Evolutionary conservation across 1,139 yeast species (phyloP), one percentile per base, ranked within the genome.

Genomic region (Yamadazyma pseudoaaseri): DNA sequence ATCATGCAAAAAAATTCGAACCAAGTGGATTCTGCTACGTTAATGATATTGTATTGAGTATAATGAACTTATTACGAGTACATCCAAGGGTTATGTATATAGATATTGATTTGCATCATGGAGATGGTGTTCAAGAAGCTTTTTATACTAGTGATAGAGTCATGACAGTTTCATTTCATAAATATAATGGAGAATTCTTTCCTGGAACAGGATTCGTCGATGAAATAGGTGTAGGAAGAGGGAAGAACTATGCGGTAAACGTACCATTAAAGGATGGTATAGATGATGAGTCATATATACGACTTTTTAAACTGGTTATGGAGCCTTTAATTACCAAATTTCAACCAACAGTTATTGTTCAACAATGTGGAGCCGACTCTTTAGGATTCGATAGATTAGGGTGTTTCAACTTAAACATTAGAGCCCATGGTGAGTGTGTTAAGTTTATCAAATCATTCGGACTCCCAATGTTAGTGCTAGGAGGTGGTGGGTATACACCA

Each of bases 111-210:
- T 87, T 92, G 15, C 98, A 92, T 57, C 98, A 92, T 54, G 98
- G 98, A 38, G 98, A 92, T 60, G 98, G 97, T 44, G 98, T 92
- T 20, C 97, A 92, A 60, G 97, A 92, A 59, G 97, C 97, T 0
- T 92, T 92, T 54, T 92, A 90, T 60, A 81, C 96, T 8, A 89
- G 97, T 4, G 97, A 92, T 59, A 70, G 97, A 45, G 98, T 92
- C 33, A 89, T 92, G 97, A 92, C 97, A 0, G 86, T 95, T 52
- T 86, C 96, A 5, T 92, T 92, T 71, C 98, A 92, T 65, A 92
- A 92, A 58, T 92, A 87, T 33, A 84, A 86, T 52, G 97, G 97
- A 26, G 96, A 89, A 59, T 89, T 86, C 57, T 89, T 89, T 76
- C 97, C 97, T 2, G 97, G 97, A 31, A 89, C 97, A 4, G 97